Evolutionary conservation across 352 stramenopile genomes (phyloP), one percentile per base, ranked within the genome.

Genomic region (Pythium plurisporium): DNA sequence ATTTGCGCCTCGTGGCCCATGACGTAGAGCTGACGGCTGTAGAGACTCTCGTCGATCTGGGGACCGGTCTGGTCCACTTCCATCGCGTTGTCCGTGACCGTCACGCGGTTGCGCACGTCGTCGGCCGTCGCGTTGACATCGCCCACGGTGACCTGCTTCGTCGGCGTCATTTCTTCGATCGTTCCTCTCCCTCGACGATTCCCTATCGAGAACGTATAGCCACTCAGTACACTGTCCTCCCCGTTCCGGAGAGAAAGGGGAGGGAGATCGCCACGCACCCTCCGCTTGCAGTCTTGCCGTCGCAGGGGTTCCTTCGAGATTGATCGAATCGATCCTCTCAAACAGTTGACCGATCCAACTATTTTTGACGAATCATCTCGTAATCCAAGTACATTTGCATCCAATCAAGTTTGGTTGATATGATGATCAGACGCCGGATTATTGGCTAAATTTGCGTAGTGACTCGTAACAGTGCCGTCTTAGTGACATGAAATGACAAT

Each of bases 1-100:
- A 91, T 76, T 80, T 99, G 97, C 14, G 97, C 97, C 64, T 99
- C 97, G 69, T 98, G 96, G 22, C 98, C 98, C 93, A 99, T 99
- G 22, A 99, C 98, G 65, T 99, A 99, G 10, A 99, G 85, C 82
- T 99, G 97, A 31, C 92, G 86, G 64, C 84, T 96, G 71, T 97
- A 96, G 10, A 96, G 75, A 26, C 81, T 64, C 55, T 95, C 85
- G 36, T 95, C 85, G 62, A 95, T 91, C 59, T 69, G 55, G 25
- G 66, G 46, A 11, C 71, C 75, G 10, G 52, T 62, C 46, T 85
- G 65, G 55, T 89, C 77, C 53, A 86, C 64, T 46, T 90, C 77
- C 79, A 87, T 89, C 29, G 71, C 65, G 54, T 67, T 73, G 52
- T 89, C 82, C 64, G 74, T 83, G 59, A 88, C 76, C 74, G 74